A percentile compares a stretch with the other conserved stretches of the same genome.
Conservation (phyloP, 2,329 filamentous ascomycete species). For the Decorospora gaudefroyi region DNA sequence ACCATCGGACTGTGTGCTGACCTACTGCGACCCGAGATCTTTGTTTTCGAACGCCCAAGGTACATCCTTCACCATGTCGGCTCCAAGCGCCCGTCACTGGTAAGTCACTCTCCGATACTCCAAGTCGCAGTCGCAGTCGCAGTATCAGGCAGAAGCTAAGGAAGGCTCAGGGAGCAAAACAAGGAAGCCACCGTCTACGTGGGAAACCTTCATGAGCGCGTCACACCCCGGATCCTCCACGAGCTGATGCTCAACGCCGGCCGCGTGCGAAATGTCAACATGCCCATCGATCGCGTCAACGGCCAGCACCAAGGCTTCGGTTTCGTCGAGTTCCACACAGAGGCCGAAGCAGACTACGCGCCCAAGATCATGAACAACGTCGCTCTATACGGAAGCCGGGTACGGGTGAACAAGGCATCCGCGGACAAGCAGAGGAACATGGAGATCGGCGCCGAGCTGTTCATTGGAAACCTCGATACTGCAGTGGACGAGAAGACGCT, state of each 20-base stretch:
- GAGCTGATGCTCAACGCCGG: constrained; percentile 98
- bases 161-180: constrained; percentile 70
- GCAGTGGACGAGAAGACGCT: constrained; percentile 96
- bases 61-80: constrained; percentile 55
- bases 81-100: constrained; percentile 73
- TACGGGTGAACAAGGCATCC: constrained; percentile 91
- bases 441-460: constrained; percentile 94
- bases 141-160: constrained; percentile 21
- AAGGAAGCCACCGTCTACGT: constrained; percentile 98
- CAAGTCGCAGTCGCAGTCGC: too few species aligned
- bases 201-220: constrained; percentile 96
- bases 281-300: constrained; percentile 97
- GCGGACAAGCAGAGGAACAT: constrained; percentile 94
- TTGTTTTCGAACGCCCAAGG: background rate
- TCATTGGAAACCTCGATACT: constrained; percentile 91
- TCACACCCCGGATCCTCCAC: constrained; percentile 87
- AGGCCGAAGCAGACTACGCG: constrained; percentile 95
- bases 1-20: background rate
- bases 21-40: constrained; percentile 2
- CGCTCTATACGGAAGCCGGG: constrained; percentile 87
- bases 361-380: constrained; percentile 96
- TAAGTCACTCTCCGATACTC: constrained; percentile 48
- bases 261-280: constrained; percentile 95
- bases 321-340: constrained; percentile 96
- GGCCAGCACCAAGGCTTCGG: constrained; percentile 97